Evolutionary conservation across 345 rosid species (phyloP).

Genomic region (Moricandia arvensis): DNA sequence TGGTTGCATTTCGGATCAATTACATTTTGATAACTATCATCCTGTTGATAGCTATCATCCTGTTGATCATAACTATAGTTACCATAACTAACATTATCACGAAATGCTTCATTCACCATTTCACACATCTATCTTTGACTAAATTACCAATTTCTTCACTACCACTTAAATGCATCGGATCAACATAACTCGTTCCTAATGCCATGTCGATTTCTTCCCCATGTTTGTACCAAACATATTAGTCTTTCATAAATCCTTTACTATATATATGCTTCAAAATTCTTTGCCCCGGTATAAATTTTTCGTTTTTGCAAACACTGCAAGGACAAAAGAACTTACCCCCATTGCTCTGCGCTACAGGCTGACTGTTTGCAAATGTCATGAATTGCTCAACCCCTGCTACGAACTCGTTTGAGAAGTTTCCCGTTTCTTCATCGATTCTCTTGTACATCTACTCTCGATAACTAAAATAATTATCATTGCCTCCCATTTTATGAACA

Average conservation of each 20-base stretch:
- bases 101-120: background rate
- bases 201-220: background rate
- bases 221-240: background rate
- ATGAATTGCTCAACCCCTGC: background rate
- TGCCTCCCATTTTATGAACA: no score
- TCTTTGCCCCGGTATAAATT: background rate
- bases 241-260: background rate
- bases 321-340: background rate
- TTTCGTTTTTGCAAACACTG: background rate
- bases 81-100: no score
- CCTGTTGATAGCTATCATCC: background rate
- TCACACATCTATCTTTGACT: background rate
- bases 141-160: background rate
- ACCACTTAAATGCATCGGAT: background rate
- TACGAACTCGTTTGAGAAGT: no score
- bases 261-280: background rate
- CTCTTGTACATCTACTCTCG: no score
- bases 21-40: background rate
- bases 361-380: background rate
- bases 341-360: no score
- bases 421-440: no score
- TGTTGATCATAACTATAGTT: no score
- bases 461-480: no score
- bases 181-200: background rate
- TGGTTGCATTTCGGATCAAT: background rate